These are phyloP conservation scores for Solanum rostratum DNA, from an alignment of 257 asterid species.

Conservation along the genomic window DNA sequence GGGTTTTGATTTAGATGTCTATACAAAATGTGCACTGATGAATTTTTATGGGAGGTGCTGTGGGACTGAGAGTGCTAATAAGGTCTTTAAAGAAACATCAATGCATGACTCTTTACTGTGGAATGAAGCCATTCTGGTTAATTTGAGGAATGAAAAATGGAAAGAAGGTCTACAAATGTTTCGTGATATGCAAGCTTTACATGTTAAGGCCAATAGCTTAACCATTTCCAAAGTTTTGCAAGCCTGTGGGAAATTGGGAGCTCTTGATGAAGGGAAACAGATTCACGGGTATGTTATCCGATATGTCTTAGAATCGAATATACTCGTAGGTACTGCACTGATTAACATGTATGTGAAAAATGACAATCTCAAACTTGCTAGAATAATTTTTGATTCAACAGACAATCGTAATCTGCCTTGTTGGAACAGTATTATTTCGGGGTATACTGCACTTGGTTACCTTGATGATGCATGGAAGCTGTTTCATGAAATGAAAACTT, in stretches of 20 bases:
- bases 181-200: slow-evolving; percentile 19
- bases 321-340: slow-evolving; percentile 34
- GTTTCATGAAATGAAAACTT: slow-evolving; percentile 27
- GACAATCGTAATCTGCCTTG: slow-evolving; percentile 35
- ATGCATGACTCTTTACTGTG: slow-evolving; percentile 22
- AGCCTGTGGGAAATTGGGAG: slow-evolving; percentile 46
- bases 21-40: slow-evolving; percentile 41
- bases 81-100: slow-evolving; percentile 25
- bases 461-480: slow-evolving; percentile 30
- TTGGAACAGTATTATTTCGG: slow-evolving; percentile 49
- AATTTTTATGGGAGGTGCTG: slow-evolving; percentile 45
- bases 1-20: slow-evolving; percentile 35
- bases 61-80: slow-evolving; percentile 27
- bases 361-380: slow-evolving; percentile 22
- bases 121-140: slow-evolving; percentile 52
- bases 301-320: slow-evolving; percentile 24
- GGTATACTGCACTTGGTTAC: slow-evolving; percentile 30
- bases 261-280: slow-evolving; percentile 43
- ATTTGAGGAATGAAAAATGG: slow-evolving; percentile 45
- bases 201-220: slow-evolving; percentile 16
- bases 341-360: slow-evolving; percentile 42
- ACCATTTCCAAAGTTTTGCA: slow-evolving; percentile 34
- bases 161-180: slow-evolving; percentile 25
- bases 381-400: slow-evolving; percentile 31
- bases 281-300: slow-evolving; percentile 47